phyloP scores from a whole-genome alignment of 352 stramenopile species.

The Phytopythium litorale region DNA sequence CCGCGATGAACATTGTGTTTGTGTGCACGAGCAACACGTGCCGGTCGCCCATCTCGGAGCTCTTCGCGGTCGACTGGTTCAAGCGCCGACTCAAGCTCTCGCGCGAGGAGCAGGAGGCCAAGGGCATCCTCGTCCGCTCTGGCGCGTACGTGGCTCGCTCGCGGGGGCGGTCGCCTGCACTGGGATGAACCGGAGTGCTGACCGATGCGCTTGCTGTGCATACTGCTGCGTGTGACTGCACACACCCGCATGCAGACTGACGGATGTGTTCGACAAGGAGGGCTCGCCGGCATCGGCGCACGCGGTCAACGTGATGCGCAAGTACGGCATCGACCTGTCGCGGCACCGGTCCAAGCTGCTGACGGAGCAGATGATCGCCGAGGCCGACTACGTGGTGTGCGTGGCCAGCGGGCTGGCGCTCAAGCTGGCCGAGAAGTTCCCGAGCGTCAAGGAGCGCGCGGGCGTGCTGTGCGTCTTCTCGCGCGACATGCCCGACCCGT shows the following conservation, averaged over 20 bases:
- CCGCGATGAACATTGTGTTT: slow-evolving; percentile 72
- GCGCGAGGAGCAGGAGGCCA: slow-evolving; percentile 63
- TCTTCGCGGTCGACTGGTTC: slow-evolving; percentile 79
- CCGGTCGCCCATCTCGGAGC: slow-evolving; percentile 70
- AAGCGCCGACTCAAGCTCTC: slow-evolving; percentile 60
- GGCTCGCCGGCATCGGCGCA: slow-evolving; percentile 63
- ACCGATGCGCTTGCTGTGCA: neutral
- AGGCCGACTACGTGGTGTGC: slow-evolving; percentile 72
- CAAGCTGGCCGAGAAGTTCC: slow-evolving; percentile 67
- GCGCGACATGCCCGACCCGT: slow-evolving; percentile 69
- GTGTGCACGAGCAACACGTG: slow-evolving; percentile 87
- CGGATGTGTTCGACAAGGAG: slow-evolving; percentile 63
- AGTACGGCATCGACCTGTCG: slow-evolving; percentile 75
- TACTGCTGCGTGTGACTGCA: neutral
- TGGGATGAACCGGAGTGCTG: too few species aligned
- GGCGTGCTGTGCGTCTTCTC: slow-evolving; percentile 55
- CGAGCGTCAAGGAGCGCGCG: slow-evolving; percentile 47
- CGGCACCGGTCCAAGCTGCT: slow-evolving; percentile 61
- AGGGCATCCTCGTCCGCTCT: slow-evolving; percentile 63
- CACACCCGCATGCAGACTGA: slow-evolving; percentile 31
- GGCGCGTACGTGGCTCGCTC: slow-evolving; percentile 41
- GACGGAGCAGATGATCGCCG: slow-evolving; percentile 56
- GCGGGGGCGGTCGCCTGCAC: neutral
- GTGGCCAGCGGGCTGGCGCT: slow-evolving; percentile 57
- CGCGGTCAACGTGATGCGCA: slow-evolving; percentile 59